These are phyloP conservation scores for Suillus tomentosus DNA, from an alignment of 768 basidiomycete genomes.

Conservation along the genomic window DNA sequence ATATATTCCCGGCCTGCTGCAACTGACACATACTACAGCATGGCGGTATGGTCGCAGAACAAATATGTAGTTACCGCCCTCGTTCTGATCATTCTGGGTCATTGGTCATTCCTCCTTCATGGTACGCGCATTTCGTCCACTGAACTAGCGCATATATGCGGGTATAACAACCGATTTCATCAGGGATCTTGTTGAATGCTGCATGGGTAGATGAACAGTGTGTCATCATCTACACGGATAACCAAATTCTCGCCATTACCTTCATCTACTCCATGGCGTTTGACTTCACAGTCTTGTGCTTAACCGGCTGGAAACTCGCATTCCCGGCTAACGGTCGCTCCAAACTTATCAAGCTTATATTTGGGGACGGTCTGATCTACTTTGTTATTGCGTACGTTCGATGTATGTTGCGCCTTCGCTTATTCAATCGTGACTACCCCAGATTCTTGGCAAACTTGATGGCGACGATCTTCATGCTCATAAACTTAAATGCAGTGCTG, in stretches of 20 bases:
- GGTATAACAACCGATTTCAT: background rate
- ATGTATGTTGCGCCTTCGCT: constrained; percentile 9
- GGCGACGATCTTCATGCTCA: constrained; percentile 62
- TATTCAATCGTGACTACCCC: constrained; percentile 13
- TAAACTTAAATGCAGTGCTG: constrained; percentile 72
- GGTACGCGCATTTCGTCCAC: constrained; percentile 38
- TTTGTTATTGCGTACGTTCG: constrained; percentile 65
- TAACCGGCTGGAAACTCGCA: constrained; percentile 64
- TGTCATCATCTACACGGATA: constrained; percentile 60
- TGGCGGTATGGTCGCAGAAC: constrained; percentile 70
- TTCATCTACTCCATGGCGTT: constrained; percentile 79
- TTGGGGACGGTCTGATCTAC: constrained; percentile 72
- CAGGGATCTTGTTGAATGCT: constrained; percentile 63
- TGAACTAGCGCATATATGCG: constrained; percentile 8
- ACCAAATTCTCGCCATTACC: constrained; percentile 57
- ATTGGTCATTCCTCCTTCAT: constrained; percentile 72
- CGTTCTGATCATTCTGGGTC: constrained; percentile 59
- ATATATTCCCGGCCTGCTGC: background rate
- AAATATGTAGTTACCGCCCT: constrained; percentile 55
- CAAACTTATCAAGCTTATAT: constrained; percentile 63
- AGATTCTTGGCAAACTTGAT: constrained; percentile 71
- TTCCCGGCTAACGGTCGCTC: constrained; percentile 49
- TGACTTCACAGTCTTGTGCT: constrained; percentile 60
- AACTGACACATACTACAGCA: constrained; percentile 37
- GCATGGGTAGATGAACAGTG: constrained; percentile 55